phyloP scores from a whole-genome alignment of 2,329 filamentous ascomycete species.

The Aspergillus bombycis region DNA sequence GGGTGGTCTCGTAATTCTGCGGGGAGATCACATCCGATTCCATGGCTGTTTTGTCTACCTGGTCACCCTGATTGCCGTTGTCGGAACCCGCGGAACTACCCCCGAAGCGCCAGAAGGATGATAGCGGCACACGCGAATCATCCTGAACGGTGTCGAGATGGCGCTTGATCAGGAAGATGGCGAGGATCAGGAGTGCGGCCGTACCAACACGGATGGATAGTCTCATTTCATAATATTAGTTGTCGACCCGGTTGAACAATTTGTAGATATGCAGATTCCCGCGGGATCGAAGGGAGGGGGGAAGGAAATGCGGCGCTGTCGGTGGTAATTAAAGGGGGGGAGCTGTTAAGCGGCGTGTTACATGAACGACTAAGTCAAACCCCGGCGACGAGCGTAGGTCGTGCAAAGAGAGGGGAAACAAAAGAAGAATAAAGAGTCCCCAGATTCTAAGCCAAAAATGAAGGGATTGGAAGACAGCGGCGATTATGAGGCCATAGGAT shows the following conservation, averaged over 20 bases:
- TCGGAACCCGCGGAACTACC: constrained; percentile 12
- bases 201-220: constrained; percentile 31
- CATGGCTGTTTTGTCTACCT: background rate
- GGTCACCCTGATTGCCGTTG: background rate
- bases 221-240: constrained; percentile 30
- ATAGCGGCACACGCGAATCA: constrained; percentile 19
- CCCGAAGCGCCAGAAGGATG: constrained; percentile 31
- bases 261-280: background rate
- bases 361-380: background rate
- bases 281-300: constrained; percentile 4
- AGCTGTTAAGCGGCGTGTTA: background rate
- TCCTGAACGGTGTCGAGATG: constrained; percentile 24
- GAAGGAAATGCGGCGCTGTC: background rate
- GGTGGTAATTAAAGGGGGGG: background rate
- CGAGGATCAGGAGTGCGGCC: constrained; percentile 34
- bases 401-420: background rate
- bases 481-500: constrained; percentile 2
- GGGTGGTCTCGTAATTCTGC: constrained; percentile 30
- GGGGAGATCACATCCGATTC: constrained; percentile 4
- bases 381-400: background rate
- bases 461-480: background rate
- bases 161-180: constrained; percentile 33
- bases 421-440: background rate
- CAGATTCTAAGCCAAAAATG: background rate
- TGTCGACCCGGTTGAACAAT: background rate